A percentile compares a stretch with the other conserved stretches of the same genome.
Evolutionary conservation across 169 alveolate species (phyloP).

Genomic region (Plasmodium berghei): DNA sequence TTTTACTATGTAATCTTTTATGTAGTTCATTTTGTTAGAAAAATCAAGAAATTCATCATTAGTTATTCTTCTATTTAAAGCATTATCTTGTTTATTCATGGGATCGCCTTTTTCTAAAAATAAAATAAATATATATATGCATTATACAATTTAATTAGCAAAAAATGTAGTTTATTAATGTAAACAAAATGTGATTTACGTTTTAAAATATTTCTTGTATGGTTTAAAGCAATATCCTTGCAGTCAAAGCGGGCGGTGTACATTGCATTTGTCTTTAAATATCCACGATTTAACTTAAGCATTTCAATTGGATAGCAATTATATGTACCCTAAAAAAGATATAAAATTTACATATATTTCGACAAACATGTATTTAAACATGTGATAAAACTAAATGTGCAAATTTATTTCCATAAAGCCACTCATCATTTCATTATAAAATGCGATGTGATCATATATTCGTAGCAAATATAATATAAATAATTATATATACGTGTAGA

Average conservation of each 20-base stretch:
- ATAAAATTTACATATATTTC: not conserved
- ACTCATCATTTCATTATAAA: not conserved
- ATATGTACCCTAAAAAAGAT: slow-evolving; percentile 64
- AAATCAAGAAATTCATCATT: slow-evolving; percentile 35
- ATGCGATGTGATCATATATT: not conserved
- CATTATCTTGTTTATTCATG: not conserved
- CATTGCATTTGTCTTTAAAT: slow-evolving; percentile 56
- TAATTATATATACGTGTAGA: not conserved
- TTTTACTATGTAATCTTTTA: slow-evolving; percentile 62
- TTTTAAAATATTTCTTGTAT: slow-evolving; percentile 69
- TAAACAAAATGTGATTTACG: slow-evolving; percentile 2
- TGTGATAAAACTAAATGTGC: not conserved
- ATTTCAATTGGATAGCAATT: slow-evolving; percentile 68
- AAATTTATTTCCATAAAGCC: not conserved
- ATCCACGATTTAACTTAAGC: slow-evolving; percentile 50
- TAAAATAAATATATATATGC: not conserved
- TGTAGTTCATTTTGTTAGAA: slow-evolving; percentile 28
- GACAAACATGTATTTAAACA: not conserved
- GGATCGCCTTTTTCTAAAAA: slow-evolving; percentile 15
- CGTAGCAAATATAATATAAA: not conserved
- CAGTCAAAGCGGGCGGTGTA: slow-evolving; percentile 19
- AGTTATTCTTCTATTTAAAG: slow-evolving; percentile 8
- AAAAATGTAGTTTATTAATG: not conserved
- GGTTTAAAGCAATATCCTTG: slow-evolving; percentile 56
- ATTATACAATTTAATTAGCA: slow-evolving; percentile 1